These are phyloP conservation scores for Agaricus bisporus DNA, from an alignment of 768 basidiomycete genomes.

Conservation along the genomic window DNA sequence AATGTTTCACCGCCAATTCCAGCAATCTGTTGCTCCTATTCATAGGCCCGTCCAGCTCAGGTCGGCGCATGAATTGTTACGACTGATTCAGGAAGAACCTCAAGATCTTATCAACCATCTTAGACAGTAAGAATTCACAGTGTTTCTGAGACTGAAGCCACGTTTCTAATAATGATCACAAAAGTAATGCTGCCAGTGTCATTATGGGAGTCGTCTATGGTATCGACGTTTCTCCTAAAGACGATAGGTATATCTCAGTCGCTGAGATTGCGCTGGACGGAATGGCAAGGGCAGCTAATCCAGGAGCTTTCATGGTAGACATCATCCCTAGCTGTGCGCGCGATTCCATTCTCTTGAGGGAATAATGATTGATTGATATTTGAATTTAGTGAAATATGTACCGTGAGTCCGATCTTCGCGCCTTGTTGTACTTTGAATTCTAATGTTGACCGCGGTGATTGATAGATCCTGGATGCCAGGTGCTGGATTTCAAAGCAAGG, in stretches of 20 bases:
- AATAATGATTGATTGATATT: not conserved
- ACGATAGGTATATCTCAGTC: slow-evolving; percentile 42
- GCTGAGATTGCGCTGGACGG: slow-evolving; percentile 47
- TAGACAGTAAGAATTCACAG: slow-evolving; percentile 32
- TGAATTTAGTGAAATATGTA: slow-evolving; percentile 39
- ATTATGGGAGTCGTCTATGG: slow-evolving; percentile 52
- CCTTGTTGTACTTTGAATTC: not conserved
- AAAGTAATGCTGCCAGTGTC: slow-evolving; percentile 42
- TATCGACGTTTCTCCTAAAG: slow-evolving; percentile 34
- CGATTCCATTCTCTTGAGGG: not conserved
- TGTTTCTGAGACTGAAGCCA: slow-evolving; percentile 4
- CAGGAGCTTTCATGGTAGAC: slow-evolving; percentile 49
- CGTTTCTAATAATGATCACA: not conserved
- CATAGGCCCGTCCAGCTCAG: slow-evolving; percentile 41
- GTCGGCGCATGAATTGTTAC: slow-evolving; percentile 40
- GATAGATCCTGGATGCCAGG: slow-evolving; percentile 44
- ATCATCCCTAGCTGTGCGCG: slow-evolving; percentile 34
- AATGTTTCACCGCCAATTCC: slow-evolving; percentile 48
- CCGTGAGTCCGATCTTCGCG: slow-evolving; percentile 24
- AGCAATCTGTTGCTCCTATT: slow-evolving; percentile 30
- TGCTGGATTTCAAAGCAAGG: slow-evolving; percentile 43
- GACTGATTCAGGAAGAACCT: slow-evolving; percentile 35
- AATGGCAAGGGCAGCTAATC: slow-evolving; percentile 43
- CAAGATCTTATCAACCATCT: slow-evolving; percentile 42
- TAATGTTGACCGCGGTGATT: not conserved